phyloP scores from a whole-genome alignment of 129 eudicot species.

The Erigeron canadensis region DNA sequence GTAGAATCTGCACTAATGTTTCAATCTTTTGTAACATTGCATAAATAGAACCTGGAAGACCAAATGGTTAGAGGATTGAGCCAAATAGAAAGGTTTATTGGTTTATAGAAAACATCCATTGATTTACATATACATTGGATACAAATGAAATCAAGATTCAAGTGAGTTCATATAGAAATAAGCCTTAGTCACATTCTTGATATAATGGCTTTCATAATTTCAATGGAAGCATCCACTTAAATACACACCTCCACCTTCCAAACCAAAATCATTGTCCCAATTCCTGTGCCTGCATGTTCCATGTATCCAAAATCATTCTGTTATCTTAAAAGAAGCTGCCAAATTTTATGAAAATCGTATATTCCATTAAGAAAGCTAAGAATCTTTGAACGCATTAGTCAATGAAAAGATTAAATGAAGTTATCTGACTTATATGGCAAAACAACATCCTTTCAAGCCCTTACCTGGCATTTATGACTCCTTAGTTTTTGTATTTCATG shows the following conservation, averaged over 20 bases:
- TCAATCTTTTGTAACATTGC: background rate
- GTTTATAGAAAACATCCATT: slow-evolving; percentile 16
- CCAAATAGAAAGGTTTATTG: slow-evolving; percentile 29
- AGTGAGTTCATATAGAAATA: slow-evolving; percentile 8
- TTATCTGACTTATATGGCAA: background rate
- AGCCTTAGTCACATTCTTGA: slow-evolving; percentile 31
- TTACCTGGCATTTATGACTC: slow-evolving; percentile 40
- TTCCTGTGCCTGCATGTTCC: slow-evolving; percentile 27
- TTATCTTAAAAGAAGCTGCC: too few species aligned
- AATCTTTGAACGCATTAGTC: too few species aligned
- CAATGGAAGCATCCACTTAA: slow-evolving; percentile 19
- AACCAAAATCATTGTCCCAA: slow-evolving; percentile 17
- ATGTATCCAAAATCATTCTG: background rate
- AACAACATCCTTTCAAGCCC: slow-evolving; percentile 8
- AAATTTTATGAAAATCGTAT: too few species aligned
- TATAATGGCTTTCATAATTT: slow-evolving; percentile 17
- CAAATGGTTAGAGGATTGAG: background rate
- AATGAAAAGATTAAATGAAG: background rate
- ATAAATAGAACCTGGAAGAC: background rate
- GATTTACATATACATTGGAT: slow-evolving; percentile 22
- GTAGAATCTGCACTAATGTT: background rate
- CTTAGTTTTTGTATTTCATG: slow-evolving; percentile 93
- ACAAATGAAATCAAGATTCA: slow-evolving; percentile 31
- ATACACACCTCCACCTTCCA: slow-evolving; percentile 22
- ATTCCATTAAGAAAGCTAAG: background rate